Evolutionary conservation across 306 rosid genomes (phyloP), one percentile per base, ranked within the genome.

Genomic region (Ormosia semicastrata): DNA sequence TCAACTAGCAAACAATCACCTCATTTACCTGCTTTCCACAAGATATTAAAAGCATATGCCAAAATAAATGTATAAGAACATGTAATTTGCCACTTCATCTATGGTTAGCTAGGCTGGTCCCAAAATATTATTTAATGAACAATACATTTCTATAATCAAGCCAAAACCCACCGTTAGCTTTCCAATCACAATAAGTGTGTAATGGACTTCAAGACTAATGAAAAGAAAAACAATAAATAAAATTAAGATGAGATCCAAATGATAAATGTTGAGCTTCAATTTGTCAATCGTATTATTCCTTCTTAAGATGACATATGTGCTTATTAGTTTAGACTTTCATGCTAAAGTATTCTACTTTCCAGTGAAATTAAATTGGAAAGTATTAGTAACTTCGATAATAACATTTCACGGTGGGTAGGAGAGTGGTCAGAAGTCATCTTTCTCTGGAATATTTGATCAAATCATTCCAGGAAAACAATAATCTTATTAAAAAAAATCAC

Each of bases 371-470:
- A 65, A 57, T 33, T 50, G 40, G 41, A 75, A 3, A 24, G 29
- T 49, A 58, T 50, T 75, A 34, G 63, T 46, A 36, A 43, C 8
- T 75, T 82, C 43, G 46, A 46, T 64, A 63, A 50, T 8, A 80
- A 72, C 3, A 63, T 44, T 66, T 66, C 46, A 56, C 14, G 0
- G 10, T 34, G 47, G 70, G 50, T 24, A 68, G 53, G 41, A 69
- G 36, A 24, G 24, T 41, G 69, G 47, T 17, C 50, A 33, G 47
- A 6, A 68, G 24, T 30, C 66, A 34, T 14, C n/a, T 54, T 71
- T 77, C 60, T 24, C 33, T 2, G 57, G 79, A 76, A 46, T 66
- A 80, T 30, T 80, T 34, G 57, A 77, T 46, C 68, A 76, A 53
- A 76, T 34, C 44, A 72, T 63, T 62, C 62, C 54, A 34, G 18